Percentiles rank a stretch among this genome's conserved stretches.
phyloP scores from a whole-genome alignment of 768 basidiomycete genomes.

The Galerina sulciceps region DNA sequence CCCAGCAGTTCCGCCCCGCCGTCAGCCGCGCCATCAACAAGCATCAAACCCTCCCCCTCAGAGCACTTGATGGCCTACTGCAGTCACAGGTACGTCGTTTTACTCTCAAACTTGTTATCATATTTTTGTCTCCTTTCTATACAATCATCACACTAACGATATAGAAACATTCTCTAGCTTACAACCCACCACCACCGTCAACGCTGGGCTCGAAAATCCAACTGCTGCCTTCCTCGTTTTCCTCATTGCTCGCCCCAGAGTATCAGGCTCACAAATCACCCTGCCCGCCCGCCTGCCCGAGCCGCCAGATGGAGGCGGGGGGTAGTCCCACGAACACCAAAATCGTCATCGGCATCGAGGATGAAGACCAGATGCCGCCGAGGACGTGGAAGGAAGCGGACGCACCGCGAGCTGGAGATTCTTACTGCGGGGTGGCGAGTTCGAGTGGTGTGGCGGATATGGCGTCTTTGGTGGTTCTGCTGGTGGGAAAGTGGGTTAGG shows the following conservation, averaged over 20 bases:
- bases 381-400: constrained; percentile 63
- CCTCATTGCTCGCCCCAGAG: background rate
- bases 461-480: background rate
- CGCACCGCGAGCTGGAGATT: constrained; percentile 32
- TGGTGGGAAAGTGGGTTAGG: constrained; percentile 2
- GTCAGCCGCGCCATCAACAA: constrained; percentile 47
- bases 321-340: background rate
- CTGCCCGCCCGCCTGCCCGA: background rate
- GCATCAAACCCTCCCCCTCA: constrained; percentile 34
- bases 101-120: background rate
- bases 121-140: background rate
- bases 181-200: background rate
- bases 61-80: background rate
- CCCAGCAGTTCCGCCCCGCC: too few species aligned
- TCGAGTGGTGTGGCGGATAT: background rate
- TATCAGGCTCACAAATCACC: constrained; percentile 20
- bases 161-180: background rate
- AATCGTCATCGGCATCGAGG: background rate
- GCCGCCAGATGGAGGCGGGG: background rate
- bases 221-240: background rate
- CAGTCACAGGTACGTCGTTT: background rate
- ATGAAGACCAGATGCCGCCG: constrained; percentile 56
- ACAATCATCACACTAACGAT: background rate
- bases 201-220: background rate
- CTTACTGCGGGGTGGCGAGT: constrained; percentile 19